Base-by-base conservation (phyloP, 768 basidiomycete species). In the Strobilomyces dryophilus region DNA sequence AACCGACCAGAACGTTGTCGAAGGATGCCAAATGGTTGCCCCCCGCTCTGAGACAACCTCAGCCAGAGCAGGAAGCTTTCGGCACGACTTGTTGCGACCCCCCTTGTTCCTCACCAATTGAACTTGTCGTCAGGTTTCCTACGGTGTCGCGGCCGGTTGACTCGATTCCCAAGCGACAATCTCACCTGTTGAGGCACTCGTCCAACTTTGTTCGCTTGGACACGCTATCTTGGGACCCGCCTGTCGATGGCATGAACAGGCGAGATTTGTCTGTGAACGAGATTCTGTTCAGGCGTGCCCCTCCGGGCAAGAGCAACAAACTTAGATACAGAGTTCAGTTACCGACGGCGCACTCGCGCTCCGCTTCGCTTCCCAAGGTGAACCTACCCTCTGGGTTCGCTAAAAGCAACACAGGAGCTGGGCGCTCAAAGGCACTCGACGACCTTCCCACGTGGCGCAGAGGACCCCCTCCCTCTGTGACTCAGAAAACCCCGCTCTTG, bases 151-250 rank as follows among this genome's bases (percentile, higher is more conserved):
- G 63, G 21, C 60, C 66, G 18, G 59, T 78, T 18, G 81, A 79
- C 20, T 68, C 75, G 9, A 60, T 86, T 14, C 68, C 73, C 37
- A 78, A 72, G 54, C 76, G 71, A 54, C 84, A 84, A 60, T 45
- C 81, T 15, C 64, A 73, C 35, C 57, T 73, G 31, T 76, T 78
- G 55, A 76, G 69, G 48, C 73, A 68, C 47, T 65, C 71, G 5
- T 61, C 67, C 5, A 57, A 47, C 31, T 73, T 69, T 26, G 61
- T 79, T 27, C 80, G 84, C 40, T 77, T 80, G 71, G 89, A 91
- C 49, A 77, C 84, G 26, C 72, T 87, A 27, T 84, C 86, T 3
- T 88, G 85, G 70, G 79, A 82, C 31, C 88, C 90, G 47, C 85
- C 86, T 17, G 76, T 85, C 14, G 79, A 80, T 51, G 83, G 80